These are phyloP conservation scores for Sphagnum tenellum DNA, from an alignment of 225 moss, liverwort and hornwort species.

Conservation along the genomic window DNA sequence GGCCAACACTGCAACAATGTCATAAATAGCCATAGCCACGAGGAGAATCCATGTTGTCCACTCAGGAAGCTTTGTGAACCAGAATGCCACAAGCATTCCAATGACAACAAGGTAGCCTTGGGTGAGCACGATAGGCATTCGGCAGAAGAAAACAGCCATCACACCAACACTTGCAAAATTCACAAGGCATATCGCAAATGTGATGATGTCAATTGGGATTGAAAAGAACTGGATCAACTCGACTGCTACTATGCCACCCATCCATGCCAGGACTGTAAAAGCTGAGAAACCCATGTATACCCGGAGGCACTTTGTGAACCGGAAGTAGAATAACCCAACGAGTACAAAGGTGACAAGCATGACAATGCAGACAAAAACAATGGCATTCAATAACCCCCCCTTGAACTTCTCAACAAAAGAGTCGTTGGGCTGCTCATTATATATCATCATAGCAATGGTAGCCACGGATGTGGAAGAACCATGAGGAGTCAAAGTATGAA, in stretches of 20 bases:
- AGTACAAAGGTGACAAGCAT: constrained; percentile 80
- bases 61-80: constrained; percentile 95
- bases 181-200: constrained; percentile 49
- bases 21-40: constrained; percentile 90
- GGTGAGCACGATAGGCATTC: constrained; percentile 86
- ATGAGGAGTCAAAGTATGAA: constrained; percentile 65
- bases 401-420: constrained; percentile 80
- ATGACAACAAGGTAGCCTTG: constrained; percentile 85
- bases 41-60: constrained; percentile 98
- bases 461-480: constrained; percentile 57
- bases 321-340: constrained; percentile 76
- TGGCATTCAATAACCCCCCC: constrained; percentile 80
- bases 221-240: constrained; percentile 59
- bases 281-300: constrained; percentile 90
- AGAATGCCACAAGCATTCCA: constrained; percentile 86
- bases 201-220: constrained; percentile 69
- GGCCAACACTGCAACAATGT: constrained; percentile 79
- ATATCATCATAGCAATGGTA: constrained; percentile 87
- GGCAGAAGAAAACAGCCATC: constrained; percentile 79
- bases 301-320: constrained; percentile 64
- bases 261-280: constrained; percentile 79
- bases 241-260: constrained; percentile 70
- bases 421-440: constrained; percentile 80
- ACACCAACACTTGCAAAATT: constrained; percentile 94
- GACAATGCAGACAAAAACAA: constrained; percentile 81